Base-by-base conservation (phyloP, 2,329 filamentous ascomycete genomes). In the Claviceps digitariae region DNA sequence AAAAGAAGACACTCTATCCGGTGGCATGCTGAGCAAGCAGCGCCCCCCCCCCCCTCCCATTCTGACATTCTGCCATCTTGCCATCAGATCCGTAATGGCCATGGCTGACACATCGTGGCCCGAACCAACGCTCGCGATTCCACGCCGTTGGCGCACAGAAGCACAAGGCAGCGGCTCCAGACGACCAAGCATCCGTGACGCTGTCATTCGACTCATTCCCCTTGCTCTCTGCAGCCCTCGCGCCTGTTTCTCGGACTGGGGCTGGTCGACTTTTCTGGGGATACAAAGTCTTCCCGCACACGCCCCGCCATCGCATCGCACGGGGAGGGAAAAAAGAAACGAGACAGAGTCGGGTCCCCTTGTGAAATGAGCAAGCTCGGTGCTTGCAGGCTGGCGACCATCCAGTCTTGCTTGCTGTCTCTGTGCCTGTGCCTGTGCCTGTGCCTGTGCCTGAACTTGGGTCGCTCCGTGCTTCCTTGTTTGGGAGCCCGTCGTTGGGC, bases 311-410 rank as follows among this genome's bases (percentile, higher is more conserved):
- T 52, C 38, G n/a, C 51, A 48, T 54, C 23, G 38, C n/a, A 48
- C 51, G 43, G 51, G 49, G 51, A 53, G 54, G 51, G 48, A 55
- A 55, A 55, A 55, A 55, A 53, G 54, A 55, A 55, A 55, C 50
- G 53, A 49, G 31, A 50, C 49, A 48, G 31, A 47, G 29, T 52
- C 41, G 13, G 21, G 27, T 47, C 44, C 23, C 40, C 53, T 48
- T 34, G 45, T 29, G 45, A 48, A 41, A 54, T 52, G 48, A 29
- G 31, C 31, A 10, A 40, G 45, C 25, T 44, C n/a, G n/a, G n/a
- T n/a, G n/a, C n/a, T n/a, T n/a, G n/a, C n/a, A n/a, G n/a, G n/a
- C n/a, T n/a, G n/a, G n/a, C n/a, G 34, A 13, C 34, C 44, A 40
- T 29, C 27, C n/a, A n/a, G n/a, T 29, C 27, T 29, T 29, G 27